Base-by-base conservation (phyloP, 2,329 filamentous ascomycete species). In the Talaromyces marneffei region DNA sequence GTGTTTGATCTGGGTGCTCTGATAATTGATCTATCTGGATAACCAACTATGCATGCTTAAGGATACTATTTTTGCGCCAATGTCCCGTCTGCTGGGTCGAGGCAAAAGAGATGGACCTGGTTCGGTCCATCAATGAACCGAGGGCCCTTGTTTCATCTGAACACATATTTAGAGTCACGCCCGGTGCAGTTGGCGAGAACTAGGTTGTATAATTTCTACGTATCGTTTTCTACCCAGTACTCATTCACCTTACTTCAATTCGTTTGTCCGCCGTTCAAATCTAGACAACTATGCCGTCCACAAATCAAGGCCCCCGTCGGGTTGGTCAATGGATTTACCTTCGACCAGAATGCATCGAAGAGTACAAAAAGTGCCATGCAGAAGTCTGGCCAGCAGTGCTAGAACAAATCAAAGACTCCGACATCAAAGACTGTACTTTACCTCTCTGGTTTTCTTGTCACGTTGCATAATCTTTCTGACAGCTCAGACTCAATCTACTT, bases 331-430 rank as follows among this genome's bases (percentile, higher is more conserved):
- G 91, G 65, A 81, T 92, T 59, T 86, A 85, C 70, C 82, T 93
- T 60, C 89, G 86, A 74, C 84, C 85, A 12, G 84, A 88, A 65
- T 83, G 79, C 64, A 77, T 88, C 14, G 82, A 83, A 23, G 83
- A 86, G 65, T 93, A 92, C 78, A 92, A 90, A 72, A 82, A 86
- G 68, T 87, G 85, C 64, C 90, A 92, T 70, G 85, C 85, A 6
- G 82, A 81, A 4, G 88, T 91, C 0, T 93, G 89, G 90, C 89
- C 89, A 5, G 87, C 89, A 67, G 89, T 94, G 0, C 76, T 90
- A 35, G 81, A 85, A 72, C 87, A 91, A 76, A 92, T 93, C 69
- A 85, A 87, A 71, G 84, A 87, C 42, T 90, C 86, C 72, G 88
- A 89, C 66, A 90, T 93, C 62, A 77, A 80, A 63, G 89, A 93